Evolutionary conservation across 2,329 filamentous ascomycete genomes (phyloP), one percentile per base, ranked within the genome.

Genomic region (Claviceps sorghi): DNA sequence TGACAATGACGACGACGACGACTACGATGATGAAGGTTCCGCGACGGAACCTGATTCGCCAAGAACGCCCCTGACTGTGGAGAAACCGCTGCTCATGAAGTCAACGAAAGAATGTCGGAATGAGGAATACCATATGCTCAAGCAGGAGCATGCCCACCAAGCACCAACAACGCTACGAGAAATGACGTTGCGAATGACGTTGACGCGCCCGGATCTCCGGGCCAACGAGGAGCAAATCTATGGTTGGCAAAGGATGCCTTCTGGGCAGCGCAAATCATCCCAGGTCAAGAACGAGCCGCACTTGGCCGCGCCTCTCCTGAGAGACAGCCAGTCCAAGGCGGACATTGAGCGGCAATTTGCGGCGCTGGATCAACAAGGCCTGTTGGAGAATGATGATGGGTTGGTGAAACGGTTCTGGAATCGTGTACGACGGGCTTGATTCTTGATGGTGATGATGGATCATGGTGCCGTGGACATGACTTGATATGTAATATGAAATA

Each of bases 161-260:
- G 73, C 72, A 5, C 69, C 78, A 2, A 70, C 75, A 0, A 75
- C 77, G 36, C 84, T 80, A 52, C 63, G 90, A 36, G 90, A 97
- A 66, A 96, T 96, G 90, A 97, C 93, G 2, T 70, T 97, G 48
- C 86, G 90, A 48, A 95, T 97, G 89, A 97, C 91, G 0, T 76
- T 97, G 52, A 97, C 93, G 3, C 77, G 90, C 47, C 87, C 89
- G 0, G 91, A 97, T 64, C 75, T 97, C 48, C 82, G 89, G 43
- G 83, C 83, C 4, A 75, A 83, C 56, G 85, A 91, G 56, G 80
- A 84, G 11, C 75, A 83, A 55, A 75, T 87, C 17, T 87, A 89
- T 60, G 81, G 81, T 43, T 86, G 82, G 80, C 79, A 84, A 60
- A 61, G 65, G 54, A 58, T 54, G 43, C 53, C 58, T 41, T 58